Percentiles rank a stretch among this genome's conserved stretches.
These are phyloP conservation scores for Chalciporus pseudorubinellus DNA, from an alignment of 768 basidiomycete species.

Conservation along the genomic window DNA sequence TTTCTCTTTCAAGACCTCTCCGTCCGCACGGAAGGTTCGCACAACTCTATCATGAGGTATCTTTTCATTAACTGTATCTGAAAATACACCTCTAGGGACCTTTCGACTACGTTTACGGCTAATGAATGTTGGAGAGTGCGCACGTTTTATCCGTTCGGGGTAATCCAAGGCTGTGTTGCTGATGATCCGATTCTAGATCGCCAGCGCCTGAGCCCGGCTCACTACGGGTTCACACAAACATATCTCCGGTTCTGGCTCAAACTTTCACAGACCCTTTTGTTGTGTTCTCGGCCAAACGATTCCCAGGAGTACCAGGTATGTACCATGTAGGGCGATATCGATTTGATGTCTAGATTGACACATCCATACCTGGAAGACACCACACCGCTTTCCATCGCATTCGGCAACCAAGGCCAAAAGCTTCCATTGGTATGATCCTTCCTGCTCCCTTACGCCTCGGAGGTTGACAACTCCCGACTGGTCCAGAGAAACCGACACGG, in stretches of 20 bases:
- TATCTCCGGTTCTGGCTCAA: conserved; percentile 79
- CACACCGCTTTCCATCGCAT: conserved; percentile 84
- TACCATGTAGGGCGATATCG: conserved; percentile 40
- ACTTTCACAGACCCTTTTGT: conserved; percentile 80
- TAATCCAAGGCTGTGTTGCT: conserved; percentile 17
- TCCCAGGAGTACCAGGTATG: conserved; percentile 89
- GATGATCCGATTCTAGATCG: conserved; percentile 42
- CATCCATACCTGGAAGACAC: conserved; percentile 52
- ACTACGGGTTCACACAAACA: conserved; percentile 58
- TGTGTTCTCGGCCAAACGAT: conserved; percentile 91
- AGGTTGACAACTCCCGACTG: conserved; percentile 20
- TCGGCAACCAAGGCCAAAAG: conserved; percentile 89
- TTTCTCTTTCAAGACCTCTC: conserved; percentile 95
- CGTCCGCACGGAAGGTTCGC: conserved; percentile 84
- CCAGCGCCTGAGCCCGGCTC: conserved; percentile 74
- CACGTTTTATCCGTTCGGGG: conserved; percentile 25
- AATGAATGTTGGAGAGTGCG: conserved; percentile 91
- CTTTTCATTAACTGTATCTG: conserved; percentile 21
- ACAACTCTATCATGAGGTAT: conserved; percentile 25
- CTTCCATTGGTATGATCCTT: conserved; percentile 67
- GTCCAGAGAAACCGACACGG: conserved; percentile 79
- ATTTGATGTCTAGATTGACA: conserved; percentile 16
- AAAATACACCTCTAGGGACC: conserved; percentile 49
- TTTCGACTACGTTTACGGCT: conserved; percentile 86
- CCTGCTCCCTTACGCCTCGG: conserved; percentile 21